These are phyloP conservation scores for Cladosporium sp. DNA, from an alignment of 2,329 filamentous ascomycete genomes.

Conservation along the genomic window DNA sequence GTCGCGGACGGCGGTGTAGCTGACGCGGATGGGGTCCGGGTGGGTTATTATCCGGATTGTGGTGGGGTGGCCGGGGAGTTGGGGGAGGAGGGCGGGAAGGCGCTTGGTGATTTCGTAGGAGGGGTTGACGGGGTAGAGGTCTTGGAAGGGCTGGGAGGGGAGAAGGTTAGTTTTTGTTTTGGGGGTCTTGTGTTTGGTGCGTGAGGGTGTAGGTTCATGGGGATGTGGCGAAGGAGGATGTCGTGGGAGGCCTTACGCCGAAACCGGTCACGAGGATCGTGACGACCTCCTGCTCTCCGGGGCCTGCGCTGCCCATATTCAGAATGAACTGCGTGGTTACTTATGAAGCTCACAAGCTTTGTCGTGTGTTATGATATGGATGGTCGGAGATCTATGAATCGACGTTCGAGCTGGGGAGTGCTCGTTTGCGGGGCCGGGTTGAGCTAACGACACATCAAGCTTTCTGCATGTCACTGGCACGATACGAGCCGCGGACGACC, in stretches of 20 bases:
- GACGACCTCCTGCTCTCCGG: conserved; percentile 33
- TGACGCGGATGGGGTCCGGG: conserved; percentile 61
- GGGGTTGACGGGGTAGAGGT: conserved; percentile 64
- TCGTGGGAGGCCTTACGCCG: conserved; percentile 2
- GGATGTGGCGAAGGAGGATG: background rate
- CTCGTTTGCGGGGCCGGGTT: too few relatives aligned
- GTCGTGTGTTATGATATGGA: too few relatives aligned
- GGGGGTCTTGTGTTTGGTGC: background rate
- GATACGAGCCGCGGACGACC: too few relatives aligned
- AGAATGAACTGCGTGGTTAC: too few relatives aligned
- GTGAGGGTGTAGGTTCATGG: background rate
- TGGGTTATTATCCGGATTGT: conserved; percentile 60
- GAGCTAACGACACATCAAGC: too few relatives aligned
- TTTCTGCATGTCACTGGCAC: too few relatives aligned
- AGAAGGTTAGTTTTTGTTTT: background rate
- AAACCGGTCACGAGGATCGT: conserved; percentile 40
- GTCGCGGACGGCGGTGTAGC: conserved; percentile 59
- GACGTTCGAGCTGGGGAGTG: too few relatives aligned
- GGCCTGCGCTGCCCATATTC: conserved; percentile 6
- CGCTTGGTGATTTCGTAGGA: conserved; percentile 69
- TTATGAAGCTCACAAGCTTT: too few relatives aligned
- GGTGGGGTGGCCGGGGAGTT: conserved; percentile 22
- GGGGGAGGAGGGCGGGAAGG: conserved; percentile 56
- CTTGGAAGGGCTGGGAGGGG: conserved; percentile 61
- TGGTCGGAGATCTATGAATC: too few relatives aligned